phyloP scores from a whole-genome alignment of 1,284 basidiomycete genomes.

The Marasmius sp. region DNA sequence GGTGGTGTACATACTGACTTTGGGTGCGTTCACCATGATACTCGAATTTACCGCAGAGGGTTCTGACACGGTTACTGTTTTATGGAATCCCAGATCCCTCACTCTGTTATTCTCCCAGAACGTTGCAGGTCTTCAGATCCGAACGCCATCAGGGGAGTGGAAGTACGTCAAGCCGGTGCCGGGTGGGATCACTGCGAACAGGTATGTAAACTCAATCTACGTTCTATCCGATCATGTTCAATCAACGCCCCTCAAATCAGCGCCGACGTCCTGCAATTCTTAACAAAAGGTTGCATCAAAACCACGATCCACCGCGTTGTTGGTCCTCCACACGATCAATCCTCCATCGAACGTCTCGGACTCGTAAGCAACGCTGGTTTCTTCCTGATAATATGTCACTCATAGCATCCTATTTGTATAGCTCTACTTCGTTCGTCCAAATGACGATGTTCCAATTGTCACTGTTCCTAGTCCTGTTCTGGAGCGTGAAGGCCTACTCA shows the following conservation, averaged over 20 bases:
- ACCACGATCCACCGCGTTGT: constrained; percentile 48
- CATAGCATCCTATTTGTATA: background rate
- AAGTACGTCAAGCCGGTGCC: constrained; percentile 26
- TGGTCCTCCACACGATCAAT: constrained; percentile 46
- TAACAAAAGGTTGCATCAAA: constrained; percentile 22
- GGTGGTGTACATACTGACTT: constrained; percentile 18
- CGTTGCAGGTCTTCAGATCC: constrained; percentile 26
- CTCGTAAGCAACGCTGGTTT: background rate
- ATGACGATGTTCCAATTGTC: constrained; percentile 9
- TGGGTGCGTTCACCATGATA: constrained; percentile 7
- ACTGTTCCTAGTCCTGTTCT: constrained; percentile 15
- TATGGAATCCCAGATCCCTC: constrained; percentile 18
- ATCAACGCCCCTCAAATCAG: no score
- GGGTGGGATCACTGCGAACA: constrained; percentile 27
- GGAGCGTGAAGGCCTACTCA: constrained; percentile 10
- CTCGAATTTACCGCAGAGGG: background rate
- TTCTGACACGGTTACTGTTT: no score
- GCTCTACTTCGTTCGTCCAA: constrained; percentile 14
- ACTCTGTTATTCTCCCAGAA: constrained; percentile 27
- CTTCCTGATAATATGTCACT: background rate
- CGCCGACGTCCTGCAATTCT: constrained; percentile 6
- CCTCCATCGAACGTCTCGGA: constrained; percentile 12
- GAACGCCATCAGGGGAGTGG: constrained; percentile 24
- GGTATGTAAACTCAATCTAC: background rate
- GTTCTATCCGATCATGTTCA: background rate